Base-by-base conservation (phyloP, 73 alveolate genomes). In the Blepharisma stoltei region DNA sequence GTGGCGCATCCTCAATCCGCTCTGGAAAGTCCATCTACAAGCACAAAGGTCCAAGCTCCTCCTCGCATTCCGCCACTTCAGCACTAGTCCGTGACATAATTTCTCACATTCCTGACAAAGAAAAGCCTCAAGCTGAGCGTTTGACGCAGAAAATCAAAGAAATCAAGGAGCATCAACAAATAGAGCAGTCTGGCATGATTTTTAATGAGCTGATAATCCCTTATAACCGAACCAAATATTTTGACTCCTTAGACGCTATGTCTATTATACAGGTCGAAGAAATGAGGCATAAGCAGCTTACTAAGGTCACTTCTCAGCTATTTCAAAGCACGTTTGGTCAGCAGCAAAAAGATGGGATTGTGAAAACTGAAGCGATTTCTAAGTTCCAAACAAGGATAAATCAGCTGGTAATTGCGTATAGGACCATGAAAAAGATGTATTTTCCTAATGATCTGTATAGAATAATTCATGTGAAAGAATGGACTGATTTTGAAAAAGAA, bases 61-160 rank as follows among this genome's bases (percentile, higher is more conserved):
- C 73, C 2, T 60, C 73, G 5, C 73, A 60, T 25, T 60, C 73
- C 14, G 73, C 73, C 38, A 60, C 73, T 14, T 14, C 46, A 0
- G 73, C 73, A 60, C 14, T 60, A 60, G 73, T 60, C 45, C 73
- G 73, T 2, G 73, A 60, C 73, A 14, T 60, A 1, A 60, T 60
- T 25, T 60, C 73, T n/a, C 73, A 60, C 46, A 60, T 60, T 4
- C 73, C 73, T 9, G 73, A 60, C 73, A 60, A 60, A 5, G 73
- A 60, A 25, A 60, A 60, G 73, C 73, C 73, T 47, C 73, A 60
- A 60, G 73, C 73, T 18, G 73, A 60, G 73, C 37, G 45, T 14
- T 25, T 60, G 5, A 60, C 73, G 5, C 73, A 60, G 23, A 60
- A 60, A 25, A 60, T 60, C 73, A 60, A 60, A 60, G 73, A 60